phyloP scores from a whole-genome alignment of 306 rosid genomes.

The Cicer pinnatifidum region DNA sequence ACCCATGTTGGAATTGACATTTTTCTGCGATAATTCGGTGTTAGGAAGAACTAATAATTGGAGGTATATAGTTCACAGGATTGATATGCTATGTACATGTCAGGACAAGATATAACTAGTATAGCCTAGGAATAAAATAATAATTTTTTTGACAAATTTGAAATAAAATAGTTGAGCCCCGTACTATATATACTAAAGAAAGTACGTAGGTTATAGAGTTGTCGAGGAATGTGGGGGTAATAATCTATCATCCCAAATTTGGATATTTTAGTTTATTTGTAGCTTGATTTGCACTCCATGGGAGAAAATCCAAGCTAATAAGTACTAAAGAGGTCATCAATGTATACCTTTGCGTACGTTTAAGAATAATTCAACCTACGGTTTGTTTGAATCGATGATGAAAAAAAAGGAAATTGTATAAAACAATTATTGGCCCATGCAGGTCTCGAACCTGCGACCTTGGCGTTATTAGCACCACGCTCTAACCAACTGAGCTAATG shows the following conservation, averaged over 20 bases:
- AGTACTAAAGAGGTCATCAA: slow-evolving; percentile 40
- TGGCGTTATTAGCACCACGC: slow-evolving; percentile 46
- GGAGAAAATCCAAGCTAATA: slow-evolving; percentile 37
- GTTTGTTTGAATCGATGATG: slow-evolving; percentile 12
- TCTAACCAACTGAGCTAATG: slow-evolving; percentile 13
- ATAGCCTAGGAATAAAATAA: slow-evolving; percentile 7
- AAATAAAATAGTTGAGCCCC: not conserved
- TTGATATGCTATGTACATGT: slow-evolving; percentile 2
- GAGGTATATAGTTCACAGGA: slow-evolving; percentile 26
- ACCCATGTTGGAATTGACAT: slow-evolving; percentile 29
- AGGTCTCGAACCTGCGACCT: slow-evolving; percentile 49
- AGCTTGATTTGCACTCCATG: slow-evolving; percentile 52
- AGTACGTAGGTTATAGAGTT: not conserved
- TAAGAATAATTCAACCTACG: slow-evolving; percentile 41
- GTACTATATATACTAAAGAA: not conserved
- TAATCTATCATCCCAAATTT: not conserved
- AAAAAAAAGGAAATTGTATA: not conserved
- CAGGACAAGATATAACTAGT: not conserved
- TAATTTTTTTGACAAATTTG: not conserved
- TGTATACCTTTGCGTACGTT: slow-evolving; percentile 29
- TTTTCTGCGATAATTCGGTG: not conserved
- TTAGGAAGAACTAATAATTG: not conserved
- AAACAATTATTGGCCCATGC: slow-evolving; percentile 32
- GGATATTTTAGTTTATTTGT: slow-evolving; percentile 46
- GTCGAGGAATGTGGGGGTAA: not conserved